Conservation (phyloP, 371 early-diverging fungal genomes). For the Mortierella sp. region DNA sequence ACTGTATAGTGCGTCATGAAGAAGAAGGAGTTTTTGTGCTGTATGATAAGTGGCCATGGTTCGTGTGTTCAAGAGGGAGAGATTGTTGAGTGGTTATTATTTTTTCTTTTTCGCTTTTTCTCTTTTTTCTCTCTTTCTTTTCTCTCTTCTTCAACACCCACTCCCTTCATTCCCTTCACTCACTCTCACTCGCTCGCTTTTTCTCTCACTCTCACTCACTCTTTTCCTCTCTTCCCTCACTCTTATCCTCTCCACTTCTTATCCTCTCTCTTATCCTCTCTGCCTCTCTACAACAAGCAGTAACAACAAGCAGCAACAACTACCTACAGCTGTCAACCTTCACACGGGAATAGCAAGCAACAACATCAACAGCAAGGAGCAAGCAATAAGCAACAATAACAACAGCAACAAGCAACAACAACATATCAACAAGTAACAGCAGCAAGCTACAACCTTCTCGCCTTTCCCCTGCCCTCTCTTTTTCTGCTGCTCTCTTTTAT, state of each 20-base stretch:
- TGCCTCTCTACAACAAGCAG: neutral
- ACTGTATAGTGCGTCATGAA: no score
- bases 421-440: neutral
- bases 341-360: neutral
- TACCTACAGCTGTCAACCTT: no score
- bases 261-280: neutral
- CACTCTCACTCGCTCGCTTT: neutral
- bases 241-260: neutral
- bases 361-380: neutral
- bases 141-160: slow-evolving; percentile 3
- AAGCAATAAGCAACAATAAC: neutral
- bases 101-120: neutral
- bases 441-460: neutral
- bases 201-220: neutral
- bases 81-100: no score
- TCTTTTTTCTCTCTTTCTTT: neutral
- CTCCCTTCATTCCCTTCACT: neutral
- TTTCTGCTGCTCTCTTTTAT: slow-evolving; percentile 1
- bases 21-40: no score
- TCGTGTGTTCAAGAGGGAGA: neutral
- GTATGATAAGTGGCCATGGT: no score
- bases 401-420: neutral
- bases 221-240: neutral
- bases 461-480: neutral
- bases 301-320: neutral